Base-by-base conservation (phyloP, 2,329 filamentous ascomycete genomes). In the Ilyonectria mors-panacis region DNA sequence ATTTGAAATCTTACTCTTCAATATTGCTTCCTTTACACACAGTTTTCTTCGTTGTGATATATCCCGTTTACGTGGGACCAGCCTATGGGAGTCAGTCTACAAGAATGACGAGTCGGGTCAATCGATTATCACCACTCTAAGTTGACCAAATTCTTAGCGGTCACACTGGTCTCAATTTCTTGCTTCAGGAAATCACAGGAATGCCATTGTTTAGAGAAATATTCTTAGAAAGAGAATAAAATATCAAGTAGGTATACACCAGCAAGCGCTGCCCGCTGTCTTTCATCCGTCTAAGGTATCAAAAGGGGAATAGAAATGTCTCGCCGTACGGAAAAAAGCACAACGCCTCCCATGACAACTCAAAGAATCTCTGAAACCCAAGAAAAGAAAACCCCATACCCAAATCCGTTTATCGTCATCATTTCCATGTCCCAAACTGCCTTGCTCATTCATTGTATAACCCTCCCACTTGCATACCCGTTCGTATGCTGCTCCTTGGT, bases 271-370 rank as follows among this genome's bases (percentile, higher is more conserved):
- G n/a, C 45, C 39, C 28, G 23, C 56, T 50, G 42, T 35, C 33
- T 47, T 50, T 28, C 62, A 26, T 54, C 56, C 57, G 33, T 65
- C 63, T 65, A 61, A 66, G 63, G 63, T 66, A 66, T 66, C 63
- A 61, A 61, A 37, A 37, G 57, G 57, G 53, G 45, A 53, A 45
- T 19, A 37, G 10, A 50, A 56, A 39, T 44, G 55, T 55, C 58
- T 60, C 44, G 45, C 10, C 45, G 48, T 45, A 58, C 51, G 35
- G 15, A 45, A 35, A 30, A 30, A 15, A 35, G 48, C 26, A 19
- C 12, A 33, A 51, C 48, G 48, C 48, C 48, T 19, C 26, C 28
- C 45, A 6, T 19, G 48, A 33, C 48, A 51, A 28, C 28, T 51
- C 17, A 23, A 45, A 53, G 21, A 23, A 23, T 54, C 58, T 23